Conservation (phyloP, 225 moss, liverwort and hornwort species). For the Neckera pumila region DNA sequence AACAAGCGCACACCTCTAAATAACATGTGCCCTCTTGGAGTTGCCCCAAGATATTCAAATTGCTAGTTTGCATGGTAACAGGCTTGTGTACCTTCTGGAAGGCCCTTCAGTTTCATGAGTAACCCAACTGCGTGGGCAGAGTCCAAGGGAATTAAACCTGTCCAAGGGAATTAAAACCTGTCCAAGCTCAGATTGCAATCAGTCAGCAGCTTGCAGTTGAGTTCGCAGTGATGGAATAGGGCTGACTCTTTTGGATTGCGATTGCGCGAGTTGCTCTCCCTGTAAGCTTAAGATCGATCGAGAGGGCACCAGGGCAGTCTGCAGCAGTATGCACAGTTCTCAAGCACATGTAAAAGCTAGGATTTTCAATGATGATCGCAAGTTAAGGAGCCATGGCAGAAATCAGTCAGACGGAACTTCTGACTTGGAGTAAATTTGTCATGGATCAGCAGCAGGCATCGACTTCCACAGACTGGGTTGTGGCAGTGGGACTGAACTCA, state of each 20-base stretch:
- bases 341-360: background rate
- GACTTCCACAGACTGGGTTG: background rate
- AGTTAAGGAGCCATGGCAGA: background rate
- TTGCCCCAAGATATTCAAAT: background rate
- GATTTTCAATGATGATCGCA: background rate
- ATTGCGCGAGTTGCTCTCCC: background rate
- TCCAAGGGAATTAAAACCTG: background rate
- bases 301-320: no score
- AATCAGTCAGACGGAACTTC: background rate
- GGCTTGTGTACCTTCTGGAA: background rate
- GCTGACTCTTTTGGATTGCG: background rate
- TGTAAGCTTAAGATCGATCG: no score
- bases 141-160: background rate
- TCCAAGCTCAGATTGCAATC: background rate
- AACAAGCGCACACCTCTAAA: background rate
- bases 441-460: background rate
- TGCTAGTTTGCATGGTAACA: background rate
- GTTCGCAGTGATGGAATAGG: background rate
- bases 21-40: background rate
- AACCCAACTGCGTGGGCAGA: background rate
- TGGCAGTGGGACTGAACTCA: background rate
- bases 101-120: background rate
- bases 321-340: background rate
- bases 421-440: conserved; percentile 1
- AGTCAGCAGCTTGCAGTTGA: background rate